These are phyloP conservation scores for Chalciporus chontae DNA, from an alignment of 768 basidiomycete species.

Conservation along the genomic window DNA sequence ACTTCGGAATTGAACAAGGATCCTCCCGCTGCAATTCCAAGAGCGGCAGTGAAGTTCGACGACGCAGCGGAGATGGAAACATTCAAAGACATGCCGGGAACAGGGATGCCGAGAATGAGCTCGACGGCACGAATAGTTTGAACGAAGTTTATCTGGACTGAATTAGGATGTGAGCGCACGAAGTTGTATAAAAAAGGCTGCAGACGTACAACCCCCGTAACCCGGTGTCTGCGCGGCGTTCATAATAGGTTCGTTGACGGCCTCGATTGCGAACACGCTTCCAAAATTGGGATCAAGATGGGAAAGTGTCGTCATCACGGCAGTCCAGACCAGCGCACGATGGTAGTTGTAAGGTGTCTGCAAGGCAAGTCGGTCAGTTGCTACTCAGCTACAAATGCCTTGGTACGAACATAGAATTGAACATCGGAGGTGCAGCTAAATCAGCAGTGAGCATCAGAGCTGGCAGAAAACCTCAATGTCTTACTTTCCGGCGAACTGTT, in stretches of 20 bases:
- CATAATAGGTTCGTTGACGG: slow-evolving; percentile 78
- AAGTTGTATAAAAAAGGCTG: background rate
- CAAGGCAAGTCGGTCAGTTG: slow-evolving; percentile 2
- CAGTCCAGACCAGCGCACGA: slow-evolving; percentile 78
- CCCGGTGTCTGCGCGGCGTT: slow-evolving; percentile 63
- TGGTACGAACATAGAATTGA: slow-evolving; percentile 63
- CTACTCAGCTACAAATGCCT: background rate
- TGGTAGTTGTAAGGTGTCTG: slow-evolving; percentile 68
- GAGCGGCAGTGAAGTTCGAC: slow-evolving; percentile 36
- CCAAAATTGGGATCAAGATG: slow-evolving; percentile 67
- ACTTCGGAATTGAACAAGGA: slow-evolving; percentile 31
- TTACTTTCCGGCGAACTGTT: slow-evolving; percentile 69
- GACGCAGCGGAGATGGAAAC: slow-evolving; percentile 19
- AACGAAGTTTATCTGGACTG: slow-evolving; percentile 72
- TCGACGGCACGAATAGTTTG: slow-evolving; percentile 65
- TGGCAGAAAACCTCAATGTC: slow-evolving; percentile 9
- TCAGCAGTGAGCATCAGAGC: slow-evolving; percentile 1
- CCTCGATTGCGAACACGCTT: slow-evolving; percentile 68
- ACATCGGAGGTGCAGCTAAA: slow-evolving; percentile 64
- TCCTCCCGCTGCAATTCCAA: slow-evolving; percentile 17
- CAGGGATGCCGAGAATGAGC: slow-evolving; percentile 50
- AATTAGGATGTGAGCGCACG: slow-evolving; percentile 1
- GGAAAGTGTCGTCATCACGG: slow-evolving; percentile 70
- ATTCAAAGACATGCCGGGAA: slow-evolving; percentile 15
- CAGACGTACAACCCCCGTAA: slow-evolving; percentile 60